Evolutionary conservation across 306 rosid species (phyloP).

Genomic region (Psophocarpus tetragonolobus): DNA sequence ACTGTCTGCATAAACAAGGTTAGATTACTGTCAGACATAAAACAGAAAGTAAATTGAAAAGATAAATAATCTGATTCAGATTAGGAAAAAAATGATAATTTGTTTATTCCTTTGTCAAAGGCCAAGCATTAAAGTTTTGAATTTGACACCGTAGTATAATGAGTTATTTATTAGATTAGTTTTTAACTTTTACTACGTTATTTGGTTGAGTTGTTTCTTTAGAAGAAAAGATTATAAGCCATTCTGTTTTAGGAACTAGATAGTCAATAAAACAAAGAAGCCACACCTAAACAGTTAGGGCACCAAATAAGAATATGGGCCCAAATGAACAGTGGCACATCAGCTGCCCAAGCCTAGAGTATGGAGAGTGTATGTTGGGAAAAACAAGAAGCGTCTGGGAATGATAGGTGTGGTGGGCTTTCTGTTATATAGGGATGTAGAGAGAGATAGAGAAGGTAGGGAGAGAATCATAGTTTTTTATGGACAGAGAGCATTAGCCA

Average conservation of each 20-base stretch:
- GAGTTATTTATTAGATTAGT: neutral
- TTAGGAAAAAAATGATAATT: neutral
- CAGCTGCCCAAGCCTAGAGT: neutral
- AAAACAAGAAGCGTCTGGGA: neutral
- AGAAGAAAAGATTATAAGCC: neutral
- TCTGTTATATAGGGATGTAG: neutral
- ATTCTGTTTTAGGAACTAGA: slow-evolving; percentile 17
- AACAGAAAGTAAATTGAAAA: slow-evolving; percentile 22
- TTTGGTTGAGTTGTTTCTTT: slow-evolving; percentile 14
- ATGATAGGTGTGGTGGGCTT: neutral
- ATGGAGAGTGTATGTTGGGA: neutral
- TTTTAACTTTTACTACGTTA: slow-evolving; percentile 19
- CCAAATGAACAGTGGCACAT: neutral
- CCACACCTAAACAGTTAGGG: neutral
- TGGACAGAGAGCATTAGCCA: neutral
- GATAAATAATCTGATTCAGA: neutral
- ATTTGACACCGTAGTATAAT: neutral
- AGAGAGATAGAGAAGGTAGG: neutral
- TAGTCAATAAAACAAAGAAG: neutral
- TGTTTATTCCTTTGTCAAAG: neutral
- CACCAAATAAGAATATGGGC: neutral
- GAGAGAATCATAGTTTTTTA: neutral
- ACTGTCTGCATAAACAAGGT: slow-evolving; percentile 70
- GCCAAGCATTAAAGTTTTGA: neutral
- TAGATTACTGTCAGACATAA: slow-evolving; percentile 23